Evolutionary conservation across 2,329 filamentous ascomycete species (phyloP), one percentile per base, ranked within the genome.

Genomic region (Niveomyces coronatus): DNA sequence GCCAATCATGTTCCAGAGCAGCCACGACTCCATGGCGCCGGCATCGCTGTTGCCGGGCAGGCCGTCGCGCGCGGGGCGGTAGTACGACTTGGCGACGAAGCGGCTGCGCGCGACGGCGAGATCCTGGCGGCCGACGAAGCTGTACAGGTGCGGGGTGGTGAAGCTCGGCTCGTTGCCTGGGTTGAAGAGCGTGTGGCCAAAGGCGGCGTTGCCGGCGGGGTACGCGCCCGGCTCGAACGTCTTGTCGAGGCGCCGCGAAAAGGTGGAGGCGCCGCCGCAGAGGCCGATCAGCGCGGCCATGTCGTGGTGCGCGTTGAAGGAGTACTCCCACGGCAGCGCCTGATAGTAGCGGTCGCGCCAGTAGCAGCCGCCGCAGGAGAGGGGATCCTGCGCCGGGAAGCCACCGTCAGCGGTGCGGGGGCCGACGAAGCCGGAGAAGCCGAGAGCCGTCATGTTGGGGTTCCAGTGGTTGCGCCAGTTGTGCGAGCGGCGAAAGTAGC

Each of bases 381-480:
- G 51, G 1, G 77, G 76, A 49, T 82, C 67, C 42, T 77, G 74
- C 1, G 59, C 47, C 8, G 61, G 49, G 46, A 79, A 75, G 37
- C 37, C 76, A n/a, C n/a, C n/a, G 58, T 54, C 71, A 54, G 48
- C 62, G 62, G 41, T 59, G 42, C 75, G 66, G 1, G 81, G 80
- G 0, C 77, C 78, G 4, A 85, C 59, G 51, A 85, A 85, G 0
- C 80, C 80, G 0, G 60, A 67, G 55, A 80, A 82, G 4, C 69
- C 71, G 0, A 79, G 63, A 0, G 74, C 73, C 1, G 61, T 63
- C 31, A 74, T 66, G 32, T 71, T 53, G 0, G 67, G 52, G 51
- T 84, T 78, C 79, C 78, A 85, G 46, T 84, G 79, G 49, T 82
- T 83, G 13, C 75, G 68, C 81, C 81, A 85, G 49, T 82, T 79